Evolutionary conservation across 2,329 filamentous ascomycete species (phyloP).

Genomic region (Ascomycota sp.): DNA sequence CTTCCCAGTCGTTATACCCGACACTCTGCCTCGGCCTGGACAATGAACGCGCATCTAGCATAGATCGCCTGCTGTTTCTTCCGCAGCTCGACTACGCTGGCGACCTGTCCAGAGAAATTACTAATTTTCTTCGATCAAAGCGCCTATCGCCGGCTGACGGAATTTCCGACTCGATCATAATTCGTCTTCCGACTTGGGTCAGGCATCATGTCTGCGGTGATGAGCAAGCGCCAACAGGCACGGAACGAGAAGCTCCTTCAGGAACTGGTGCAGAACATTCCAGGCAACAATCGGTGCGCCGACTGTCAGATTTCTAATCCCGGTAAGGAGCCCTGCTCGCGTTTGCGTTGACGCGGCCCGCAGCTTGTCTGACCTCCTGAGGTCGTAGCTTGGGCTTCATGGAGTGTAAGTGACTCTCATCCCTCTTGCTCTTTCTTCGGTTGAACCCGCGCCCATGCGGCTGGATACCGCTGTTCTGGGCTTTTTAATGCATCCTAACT

Average conservation of each 20-base stretch:
- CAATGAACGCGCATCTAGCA: too few species aligned
- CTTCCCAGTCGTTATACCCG: too few species aligned
- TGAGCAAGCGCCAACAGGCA: conserved; percentile 94
- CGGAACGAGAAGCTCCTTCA: conserved; percentile 87
- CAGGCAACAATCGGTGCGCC: conserved; percentile 84
- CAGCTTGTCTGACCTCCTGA: conserved; percentile 1
- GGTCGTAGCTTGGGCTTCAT: conserved; percentile 71
- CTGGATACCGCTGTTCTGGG: too few species aligned
- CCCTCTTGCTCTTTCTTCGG: neutral
- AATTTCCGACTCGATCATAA: too few species aligned
- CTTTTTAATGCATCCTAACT: conserved; percentile 1
- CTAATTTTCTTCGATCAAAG: too few species aligned
- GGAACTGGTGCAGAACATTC: conserved; percentile 62
- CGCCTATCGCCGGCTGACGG: too few species aligned
- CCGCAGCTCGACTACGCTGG: too few species aligned
- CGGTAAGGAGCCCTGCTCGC: conserved; percentile 34
- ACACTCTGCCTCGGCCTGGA: too few species aligned
- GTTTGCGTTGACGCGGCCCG: neutral
- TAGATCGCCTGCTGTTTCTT: too few species aligned
- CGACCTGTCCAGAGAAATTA: too few species aligned
- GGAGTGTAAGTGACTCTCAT: conserved; percentile 47
- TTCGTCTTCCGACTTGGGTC: neutral
- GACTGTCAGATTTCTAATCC: conserved; percentile 86
- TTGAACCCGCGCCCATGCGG: neutral
- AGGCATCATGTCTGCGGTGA: conserved; percentile 41